phyloP scores from a whole-genome alignment of 495 filamentous ascomycete species.

The Terfezia boudieri region DNA sequence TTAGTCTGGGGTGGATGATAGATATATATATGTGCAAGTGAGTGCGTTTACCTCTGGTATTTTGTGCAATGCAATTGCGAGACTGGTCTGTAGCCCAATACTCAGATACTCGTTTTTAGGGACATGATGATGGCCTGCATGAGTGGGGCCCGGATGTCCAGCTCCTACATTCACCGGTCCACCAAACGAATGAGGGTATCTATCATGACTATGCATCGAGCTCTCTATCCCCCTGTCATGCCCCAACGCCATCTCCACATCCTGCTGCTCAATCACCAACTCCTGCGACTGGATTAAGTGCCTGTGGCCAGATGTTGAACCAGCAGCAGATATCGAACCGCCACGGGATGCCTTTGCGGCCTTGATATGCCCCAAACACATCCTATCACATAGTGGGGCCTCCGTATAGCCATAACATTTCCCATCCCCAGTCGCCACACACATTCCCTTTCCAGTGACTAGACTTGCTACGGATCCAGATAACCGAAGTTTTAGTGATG shows the following conservation, averaged over 20 bases:
- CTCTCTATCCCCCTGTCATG: too few relatives aligned
- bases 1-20: not conserved
- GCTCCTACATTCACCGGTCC: too few relatives aligned
- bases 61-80: constrained; percentile 91
- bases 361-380: not conserved
- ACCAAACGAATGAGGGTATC: too few relatives aligned
- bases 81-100: constrained; percentile 76
- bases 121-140: constrained; percentile 66
- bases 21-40: not conserved
- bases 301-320: too few relatives aligned
- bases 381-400: constrained; percentile 2
- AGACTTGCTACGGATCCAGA: constrained; percentile 9
- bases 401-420: constrained; percentile 17
- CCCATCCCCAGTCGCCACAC: constrained; percentile 4
- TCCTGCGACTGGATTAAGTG: too few relatives aligned
- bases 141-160: not conserved
- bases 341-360: too few relatives aligned
- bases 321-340: too few relatives aligned
- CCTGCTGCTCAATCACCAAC: too few relatives aligned
- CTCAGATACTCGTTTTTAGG: constrained; percentile 80
- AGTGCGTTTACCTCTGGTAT: constrained; percentile 40
- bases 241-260: too few relatives aligned
- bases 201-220: too few relatives aligned
- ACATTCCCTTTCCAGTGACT: constrained; percentile 4
- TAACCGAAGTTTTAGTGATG: constrained; percentile 6